Base-by-base conservation (phyloP, 2,329 filamentous ascomycete species). In the Penicillium fuscoglaucum region DNA sequence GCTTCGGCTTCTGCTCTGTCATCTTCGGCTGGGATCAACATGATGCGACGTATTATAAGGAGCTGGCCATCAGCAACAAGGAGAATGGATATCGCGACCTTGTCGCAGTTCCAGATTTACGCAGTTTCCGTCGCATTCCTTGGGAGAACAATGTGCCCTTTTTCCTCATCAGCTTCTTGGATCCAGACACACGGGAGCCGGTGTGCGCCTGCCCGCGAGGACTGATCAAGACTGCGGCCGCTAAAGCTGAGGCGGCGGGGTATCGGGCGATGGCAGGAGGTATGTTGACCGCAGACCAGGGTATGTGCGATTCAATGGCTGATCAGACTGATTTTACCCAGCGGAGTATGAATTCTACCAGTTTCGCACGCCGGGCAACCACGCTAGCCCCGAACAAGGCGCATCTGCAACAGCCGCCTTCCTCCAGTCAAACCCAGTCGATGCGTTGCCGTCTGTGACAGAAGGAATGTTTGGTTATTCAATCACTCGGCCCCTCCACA, bases 1-100 rank as follows among this genome's bases (percentile, higher is more conserved):
- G 92, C 52, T 96, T 96, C 68, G 93, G 92, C 54, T 96, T 96
- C 81, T 96, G 93, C 80, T 95, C 90, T 21, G 91, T 96, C 66
- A 87, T 96, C 64, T 96, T 96, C 70, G 92, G 93, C 73, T 96
- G 93, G 93, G 92, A 97, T 76, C 96, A 96, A 91, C 92, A 97
- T 76, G 93, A 97, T 71, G 83, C 87, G 79, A 96, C 91, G 12
- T 97, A 96, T 75, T 88, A 90, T 73, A 86, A 84, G 67, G 92
- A 96, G 77, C 84, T 96, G 63, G 84, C 85, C 70, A 89, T 96
- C 74, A 95, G 90, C 77, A 96, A 96, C 78, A 90, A 90, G 66
- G 88, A 91, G 70, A 96, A 96, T 73, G 92, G 92, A 44, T 96
- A 96, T 76, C 85, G 88, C 64, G 93, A 96, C 74, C 78, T 96